Conservation (phyloP, 345 rosid species). For the Aquilaria sinensis region DNA sequence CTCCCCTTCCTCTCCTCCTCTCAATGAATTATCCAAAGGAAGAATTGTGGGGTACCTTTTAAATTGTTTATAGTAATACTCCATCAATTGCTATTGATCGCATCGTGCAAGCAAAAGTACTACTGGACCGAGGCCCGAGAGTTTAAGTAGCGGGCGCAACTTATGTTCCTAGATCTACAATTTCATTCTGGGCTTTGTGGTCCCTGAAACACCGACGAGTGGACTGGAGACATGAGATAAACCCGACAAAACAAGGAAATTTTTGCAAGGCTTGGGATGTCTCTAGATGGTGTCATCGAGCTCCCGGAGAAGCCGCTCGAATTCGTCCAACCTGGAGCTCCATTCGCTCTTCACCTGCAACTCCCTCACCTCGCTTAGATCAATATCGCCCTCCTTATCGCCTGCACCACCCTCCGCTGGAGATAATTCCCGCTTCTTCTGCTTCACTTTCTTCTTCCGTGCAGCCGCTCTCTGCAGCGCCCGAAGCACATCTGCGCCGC, state of each 20-base stretch:
- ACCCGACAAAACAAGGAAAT: not conserved
- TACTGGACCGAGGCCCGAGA: too few relatives aligned
- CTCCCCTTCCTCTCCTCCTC: too few relatives aligned
- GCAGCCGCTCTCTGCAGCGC: constrained; percentile 57
- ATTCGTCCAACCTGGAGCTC: constrained; percentile 34
- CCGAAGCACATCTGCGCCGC: constrained; percentile 53
- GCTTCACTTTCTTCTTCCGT: constrained; percentile 28
- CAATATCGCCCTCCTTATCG: constrained; percentile 21
- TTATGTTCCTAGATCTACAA: too few relatives aligned
- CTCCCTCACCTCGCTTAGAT: constrained; percentile 36
- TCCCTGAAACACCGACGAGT: too few relatives aligned
- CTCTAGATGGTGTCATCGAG: constrained; percentile 19
- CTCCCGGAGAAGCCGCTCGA: constrained; percentile 44
- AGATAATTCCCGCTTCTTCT: constrained; percentile 12
- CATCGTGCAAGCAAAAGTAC: too few relatives aligned
- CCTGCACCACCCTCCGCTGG: constrained; percentile 11
- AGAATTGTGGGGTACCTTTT: too few relatives aligned
- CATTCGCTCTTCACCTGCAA: constrained; percentile 44
- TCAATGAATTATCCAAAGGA: too few relatives aligned
- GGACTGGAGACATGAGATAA: not conserved
- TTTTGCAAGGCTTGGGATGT: not conserved
- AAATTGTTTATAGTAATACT: too few relatives aligned
- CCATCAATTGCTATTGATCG: too few relatives aligned
- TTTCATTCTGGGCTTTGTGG: too few relatives aligned
- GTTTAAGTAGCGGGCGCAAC: too few relatives aligned